Base-by-base conservation (phyloP, 495 filamentous ascomycete species). In the Xylaria nigripes region DNA sequence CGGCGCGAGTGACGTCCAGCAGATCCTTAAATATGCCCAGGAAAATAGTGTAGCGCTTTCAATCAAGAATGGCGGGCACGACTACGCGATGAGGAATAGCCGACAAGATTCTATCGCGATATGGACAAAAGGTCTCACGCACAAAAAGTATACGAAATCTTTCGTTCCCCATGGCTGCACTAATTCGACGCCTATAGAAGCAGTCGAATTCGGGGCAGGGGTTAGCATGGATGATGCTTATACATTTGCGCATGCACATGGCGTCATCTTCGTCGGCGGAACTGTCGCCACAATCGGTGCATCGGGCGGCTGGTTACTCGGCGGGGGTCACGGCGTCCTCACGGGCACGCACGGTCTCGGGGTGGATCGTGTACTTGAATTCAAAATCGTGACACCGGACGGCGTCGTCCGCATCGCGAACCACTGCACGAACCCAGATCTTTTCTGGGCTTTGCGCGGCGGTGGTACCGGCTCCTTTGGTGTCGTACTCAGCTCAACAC, bases 191-290 rank as follows among this genome's bases (percentile, higher is more conserved):
- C n/a, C n/a, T n/a, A n/a, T n/a, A n/a, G n/a, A n/a, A n/a, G n/a
- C n/a, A n/a, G n/a, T n/a, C n/a, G n/a, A 77, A 54, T 55, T 85
- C 34, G 82, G 83, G 16, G 74, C 81, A 23, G 84, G 83, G 44
- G 72, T 84, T 2, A 75, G 81, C 60, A 80, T 71, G 6, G 71
- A 62, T 36, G 81, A 86, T 50, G 61, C 75, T 6, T 72, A 80
- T 10, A 65, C 64, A 3, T 65, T 70, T n/a, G 78, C 74, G 10
- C 54, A 73, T 34, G 58, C 63, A 19, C 55, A 73, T 19, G 74
- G 75, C 3, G 64, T 79, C 19, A 70, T 70, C 1, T 71, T 77
- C 15, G 74, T 84, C n/a, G 79, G 74, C 15, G 76, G 76, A 6
- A 71, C 75, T 36, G 79, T 75, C 56, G 66, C 70, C 0, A 76